Evolutionary conservation across 1,139 yeast species (phyloP), one percentile per base, ranked within the genome.

Genomic region (Protomyces arabidopsidicola): DNA sequence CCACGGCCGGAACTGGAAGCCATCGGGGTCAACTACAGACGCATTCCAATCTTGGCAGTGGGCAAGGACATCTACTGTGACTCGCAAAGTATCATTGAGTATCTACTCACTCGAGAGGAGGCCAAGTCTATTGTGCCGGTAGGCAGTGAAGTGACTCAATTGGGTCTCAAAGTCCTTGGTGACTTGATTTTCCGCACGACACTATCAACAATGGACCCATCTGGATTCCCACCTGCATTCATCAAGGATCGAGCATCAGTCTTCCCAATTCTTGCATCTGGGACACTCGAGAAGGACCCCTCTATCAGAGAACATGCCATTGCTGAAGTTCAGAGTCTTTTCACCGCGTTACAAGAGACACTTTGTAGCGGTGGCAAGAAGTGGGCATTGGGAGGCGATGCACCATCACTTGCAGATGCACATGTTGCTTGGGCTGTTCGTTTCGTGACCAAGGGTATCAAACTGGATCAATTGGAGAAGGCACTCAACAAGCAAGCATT

Each of bases 391-490:
- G 60, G 54, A 6, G 60, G 60, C 10, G 60, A 56, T 8, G 14
- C 16, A 35, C 60, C 60, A 18, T 45, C 45, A 20, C 45, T 53
- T 53, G 60, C 60, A 35, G 60, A 56, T 53, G 36, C 50, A 35
- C 50, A 56, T 45, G 54, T 56, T 48, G 45, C 45, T 38, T 56
- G 54, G 53, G 24, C 45, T 48, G 24, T 56, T 45, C 45, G 50
- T n/a, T 56, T 53, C 54, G 53, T 34, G 18, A 27, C 35, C 6
- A 45, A 20, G 24, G 27, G 12, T 16, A 27, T 27, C 60, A 45
- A 18, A 20, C 6, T 20, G 60, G 54, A 34, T 22, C 60, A 10
- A 14, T 24, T n/a, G 54, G 54, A n/a, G 60, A 56, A 31, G 35
- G 45, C 9, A 27, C 24, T 45, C 60, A 31, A 20, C 34, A 14